Base-by-base conservation (phyloP, 129 eudicot species). In the Chrysanthemum makinoi region DNA sequence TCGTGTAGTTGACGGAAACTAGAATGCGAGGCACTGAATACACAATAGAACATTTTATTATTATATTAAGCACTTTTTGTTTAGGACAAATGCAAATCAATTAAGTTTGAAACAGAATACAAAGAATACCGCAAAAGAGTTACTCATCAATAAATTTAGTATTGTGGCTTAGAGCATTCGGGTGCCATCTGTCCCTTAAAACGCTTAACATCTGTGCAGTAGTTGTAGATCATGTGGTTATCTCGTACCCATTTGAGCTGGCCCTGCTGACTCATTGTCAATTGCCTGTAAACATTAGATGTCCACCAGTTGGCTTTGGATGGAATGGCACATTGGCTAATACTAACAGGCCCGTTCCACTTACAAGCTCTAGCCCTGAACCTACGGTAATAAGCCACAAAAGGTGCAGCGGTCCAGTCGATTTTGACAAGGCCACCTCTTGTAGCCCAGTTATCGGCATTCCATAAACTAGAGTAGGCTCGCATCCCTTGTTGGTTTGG, bases 401-500 rank as follows among this genome's bases (percentile, higher is more conserved):
- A 90, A 4, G 96, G 89, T 16, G 86, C 81, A 28, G 73, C 70
- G 4, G 26, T 80, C 96, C 95, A 87, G 64, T 90, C 82, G 39
- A 80, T 85, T 52, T 85, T 85, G 56, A 80, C 87, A 4, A 80
- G 74, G 2, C 91, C 95, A 14, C 83, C 84, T 76, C 85, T 83
- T 0, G 95, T 87, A 15, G 91, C 91, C 95, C 91, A 85, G 35
- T 80, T 72, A 63, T 90, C 96, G 11, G 87, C 95, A 61, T 90
- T 83, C 95, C 95, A 90, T 2, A 90, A 69, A 84, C 89, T 90
- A 5, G 95, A 69, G 75, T 87, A 83, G n/a, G 74, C 89, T 11
- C 76, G 50, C 96, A 90, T 87, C 20, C 87, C 87, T 77, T 87
- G 91, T 75, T 82, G 69, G 58, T 80, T 86, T 0, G 96, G 91